These are phyloP conservation scores for Citrus sp. DNA, from an alignment of 345 rosid genomes.

Conservation along the genomic window DNA sequence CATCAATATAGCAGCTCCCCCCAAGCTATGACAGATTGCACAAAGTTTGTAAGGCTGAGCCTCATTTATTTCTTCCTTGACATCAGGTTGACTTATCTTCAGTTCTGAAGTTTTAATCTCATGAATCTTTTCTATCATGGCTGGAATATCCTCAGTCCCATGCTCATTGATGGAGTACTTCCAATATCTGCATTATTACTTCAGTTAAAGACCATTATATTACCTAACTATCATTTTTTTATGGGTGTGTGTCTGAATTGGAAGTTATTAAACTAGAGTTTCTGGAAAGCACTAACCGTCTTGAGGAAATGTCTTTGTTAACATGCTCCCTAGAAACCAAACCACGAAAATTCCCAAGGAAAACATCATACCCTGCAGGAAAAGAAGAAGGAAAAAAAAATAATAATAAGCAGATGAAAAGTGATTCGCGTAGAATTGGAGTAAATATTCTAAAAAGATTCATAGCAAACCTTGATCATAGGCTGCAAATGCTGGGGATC, in stretches of 20 bases:
- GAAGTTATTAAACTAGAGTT: background rate
- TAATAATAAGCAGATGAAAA: background rate
- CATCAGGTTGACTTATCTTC: slow-evolving; percentile 54
- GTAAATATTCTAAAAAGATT: slow-evolving; percentile 7
- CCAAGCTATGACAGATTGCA: slow-evolving; percentile 89
- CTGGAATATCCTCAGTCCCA: slow-evolving; percentile 91
- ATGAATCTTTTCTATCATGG: slow-evolving; percentile 90
- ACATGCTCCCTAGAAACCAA: slow-evolving; percentile 87
- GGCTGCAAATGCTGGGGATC: slow-evolving; percentile 98
- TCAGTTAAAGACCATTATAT: background rate
- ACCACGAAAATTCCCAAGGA: slow-evolving; percentile 92
- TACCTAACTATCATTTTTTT: background rate
- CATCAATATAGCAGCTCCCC: slow-evolving; percentile 93
- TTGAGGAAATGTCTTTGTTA: slow-evolving; percentile 76
- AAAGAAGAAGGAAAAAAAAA: background rate
- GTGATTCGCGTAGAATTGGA: background rate
- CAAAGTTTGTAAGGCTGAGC: slow-evolving; percentile 85
- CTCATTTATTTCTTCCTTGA: slow-evolving; percentile 44
- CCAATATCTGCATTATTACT: slow-evolving; percentile 68
- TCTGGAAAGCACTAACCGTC: slow-evolving; percentile 48
- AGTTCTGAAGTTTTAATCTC: slow-evolving; percentile 81
- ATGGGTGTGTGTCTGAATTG: background rate
- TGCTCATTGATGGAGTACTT: slow-evolving; percentile 88
- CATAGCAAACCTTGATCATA: slow-evolving; percentile 81
- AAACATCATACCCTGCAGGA: slow-evolving; percentile 84